Base-by-base conservation (phyloP, 768 basidiomycete species). In the Boletus pseudopeckii region DNA sequence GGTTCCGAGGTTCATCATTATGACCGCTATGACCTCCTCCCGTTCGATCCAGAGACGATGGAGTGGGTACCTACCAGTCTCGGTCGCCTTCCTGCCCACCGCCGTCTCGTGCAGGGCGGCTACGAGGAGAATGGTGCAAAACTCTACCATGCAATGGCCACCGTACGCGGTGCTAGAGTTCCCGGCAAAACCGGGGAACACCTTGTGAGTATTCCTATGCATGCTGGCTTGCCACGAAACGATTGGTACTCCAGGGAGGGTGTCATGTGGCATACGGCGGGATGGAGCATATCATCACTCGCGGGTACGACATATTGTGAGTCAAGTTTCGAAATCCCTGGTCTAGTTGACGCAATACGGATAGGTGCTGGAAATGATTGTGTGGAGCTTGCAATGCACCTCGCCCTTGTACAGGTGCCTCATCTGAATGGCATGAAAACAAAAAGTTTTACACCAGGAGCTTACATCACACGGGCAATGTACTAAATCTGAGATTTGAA, bases 101-200 rank as follows among this genome's bases (percentile, higher is more conserved):
- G 83, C 33, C 68, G 73, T 14, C 84, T 85, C 0, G 75, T 91
- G 17, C 82, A 86, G 60, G 90, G 88, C 1, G 88, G 86, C 1
- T 88, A 88, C 56, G 90, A 92, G 69, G 83, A 88, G 33, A 68
- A 74, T 54, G 88, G 87, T 1, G 68, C 64, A 8, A 82, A 80
- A 65, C 71, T 91, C 42, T 91, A 86, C 57, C 90, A 92, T 64
- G 89, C 81, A 0, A 63, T 84, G 26, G 84, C 75, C 4, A 55
- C 54, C 1, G 70, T 88, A 44, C 66, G 77, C 33, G 80, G 79
- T 0, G 64, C 82, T 13, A 72, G 61, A 36, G 82, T 90, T n/a
- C 88, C 88, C 5, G 89, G 88, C 2, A 91, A 91, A 72, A 80
- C 83, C 1, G 84, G 81, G 1, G 74, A 79, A 54, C 89, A 91